Evolutionary conservation across 805 yeast genomes (phyloP).

Genomic region (Wickerhamiella siamensis): DNA sequence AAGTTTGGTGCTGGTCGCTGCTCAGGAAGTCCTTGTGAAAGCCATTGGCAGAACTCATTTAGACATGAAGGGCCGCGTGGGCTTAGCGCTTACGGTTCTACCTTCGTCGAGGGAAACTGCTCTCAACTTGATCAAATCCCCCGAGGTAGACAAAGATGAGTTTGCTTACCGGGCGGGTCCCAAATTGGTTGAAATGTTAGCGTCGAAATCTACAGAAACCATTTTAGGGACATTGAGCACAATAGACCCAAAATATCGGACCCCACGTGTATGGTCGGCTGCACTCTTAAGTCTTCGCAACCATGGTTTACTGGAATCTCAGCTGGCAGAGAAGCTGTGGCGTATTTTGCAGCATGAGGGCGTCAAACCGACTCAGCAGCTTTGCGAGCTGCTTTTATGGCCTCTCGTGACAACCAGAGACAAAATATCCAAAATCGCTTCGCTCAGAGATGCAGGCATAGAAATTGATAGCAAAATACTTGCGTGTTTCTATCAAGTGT

Average conservation of each 20-base stretch:
- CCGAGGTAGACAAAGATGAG: constrained; percentile 1
- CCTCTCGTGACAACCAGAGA: constrained; percentile 6
- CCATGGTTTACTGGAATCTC: constrained; percentile 13
- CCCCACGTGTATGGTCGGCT: constrained; percentile 19
- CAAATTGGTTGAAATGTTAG: constrained; percentile 7
- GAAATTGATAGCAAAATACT: constrained; percentile 8
- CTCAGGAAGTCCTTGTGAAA: constrained; percentile 17
- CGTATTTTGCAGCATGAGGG: constrained; percentile 14
- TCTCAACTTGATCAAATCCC: neutral
- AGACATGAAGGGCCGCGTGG: constrained; percentile 22
- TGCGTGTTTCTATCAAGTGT: constrained; percentile 1
- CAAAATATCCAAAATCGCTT: constrained; percentile 5
- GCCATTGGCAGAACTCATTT: constrained; percentile 11
- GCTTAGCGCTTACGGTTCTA: constrained; percentile 16
- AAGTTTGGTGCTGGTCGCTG: constrained; percentile 14
- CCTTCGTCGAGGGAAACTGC: neutral
- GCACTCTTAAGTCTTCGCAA: constrained; percentile 13
- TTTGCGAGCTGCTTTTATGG: constrained; percentile 6
- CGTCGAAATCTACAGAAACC: constrained; percentile 7
- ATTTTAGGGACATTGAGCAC: constrained; percentile 9
- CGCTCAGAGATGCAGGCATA: constrained; percentile 1
- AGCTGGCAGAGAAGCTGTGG: constrained; percentile 10
- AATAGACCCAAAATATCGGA: constrained; percentile 1
- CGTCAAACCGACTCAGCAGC: constrained; percentile 2
- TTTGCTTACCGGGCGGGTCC: constrained; percentile 12